Evolutionary conservation across 2,329 filamentous ascomycete genomes (phyloP), one percentile per base, ranked within the genome.

Genomic region (Metarhizium humberi): DNA sequence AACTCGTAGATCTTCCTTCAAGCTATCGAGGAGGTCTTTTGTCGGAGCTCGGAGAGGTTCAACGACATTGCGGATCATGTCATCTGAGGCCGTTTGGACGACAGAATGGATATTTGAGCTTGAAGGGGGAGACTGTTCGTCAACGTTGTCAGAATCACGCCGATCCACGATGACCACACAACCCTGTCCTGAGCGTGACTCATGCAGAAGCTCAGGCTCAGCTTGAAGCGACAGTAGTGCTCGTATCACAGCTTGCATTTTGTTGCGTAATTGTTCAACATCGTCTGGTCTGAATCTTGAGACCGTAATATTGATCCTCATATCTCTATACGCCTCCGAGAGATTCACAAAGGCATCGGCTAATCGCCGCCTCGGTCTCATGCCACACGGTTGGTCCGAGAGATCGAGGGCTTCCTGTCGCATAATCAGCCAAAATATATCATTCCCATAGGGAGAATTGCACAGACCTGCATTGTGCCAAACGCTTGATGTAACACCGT

Each of bases 221-320:
- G 74, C 74, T 52, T 76, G 75, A 57, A 84, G 69, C 25, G 79
- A 75, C 25, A 83, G 66, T 5, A 83, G 66, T 3, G 78, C 71
- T 55, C 80, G 72, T 34, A 84, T 74, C 6, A 81, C 77, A 18
- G 69, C 76, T 58, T 84, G 81, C 53, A 82, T 73, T 3, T 75
- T 67, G 60, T 84, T 83, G 53, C 80, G 75, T 34, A 84, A 66
- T 5, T 70, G 67, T 42, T 69, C 66, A 20, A 81, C 69, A 61
- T 83, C 79, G 11, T 70, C 66, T 2, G 80, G 78, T 11, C 66
- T 67, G 56, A 82, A 79, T 1, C 75, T 71, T 1, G 78, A 81
- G 4, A 82, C 66, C 1, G 79, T 78, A n/a, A 82, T 72, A 54
- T 83, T 80, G 53, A 81, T 73, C 13, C 73, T 72, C 56, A 84